phyloP scores from a whole-genome alignment of 2,329 filamentous ascomycete genomes.

The Clonostachys solani region DNA sequence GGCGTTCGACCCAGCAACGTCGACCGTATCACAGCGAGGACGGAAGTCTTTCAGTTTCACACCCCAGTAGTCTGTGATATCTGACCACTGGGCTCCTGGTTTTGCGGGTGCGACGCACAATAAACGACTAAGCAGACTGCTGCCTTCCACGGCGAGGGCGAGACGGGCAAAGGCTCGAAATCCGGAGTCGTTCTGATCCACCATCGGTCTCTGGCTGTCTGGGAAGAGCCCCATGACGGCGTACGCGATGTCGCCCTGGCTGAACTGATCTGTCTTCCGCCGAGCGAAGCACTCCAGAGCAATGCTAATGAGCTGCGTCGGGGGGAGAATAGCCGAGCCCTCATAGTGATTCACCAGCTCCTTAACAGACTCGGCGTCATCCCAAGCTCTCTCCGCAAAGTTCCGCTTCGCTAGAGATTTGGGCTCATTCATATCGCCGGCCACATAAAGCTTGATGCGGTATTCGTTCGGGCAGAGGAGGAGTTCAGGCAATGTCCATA shows the following conservation, averaged over 20 bases:
- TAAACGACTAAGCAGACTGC: conserved; percentile 36
- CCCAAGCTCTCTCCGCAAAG: conserved; percentile 31
- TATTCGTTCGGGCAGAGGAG: conserved; percentile 12
- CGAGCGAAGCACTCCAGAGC: conserved; percentile 25
- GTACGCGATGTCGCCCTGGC: conserved; percentile 34
- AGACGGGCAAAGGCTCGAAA: conserved; percentile 43
- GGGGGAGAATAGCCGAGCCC: conserved; percentile 28
- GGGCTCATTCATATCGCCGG: conserved; percentile 4
- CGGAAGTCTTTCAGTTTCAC: conserved; percentile 38
- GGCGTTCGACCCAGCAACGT: conserved; percentile 9
- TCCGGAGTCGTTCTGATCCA: conserved; percentile 28
- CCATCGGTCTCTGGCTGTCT: conserved; percentile 27
- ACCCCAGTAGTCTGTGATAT: conserved; percentile 31
- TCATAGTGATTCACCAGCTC: conserved; percentile 42
- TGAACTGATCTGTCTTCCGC: conserved; percentile 26
- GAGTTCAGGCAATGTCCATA: conserved; percentile 40
- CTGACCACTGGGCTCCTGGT: conserved; percentile 26
- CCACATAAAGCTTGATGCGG: conserved; percentile 7
- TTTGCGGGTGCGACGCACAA: conserved; percentile 28
- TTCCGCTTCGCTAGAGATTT: conserved; percentile 27
- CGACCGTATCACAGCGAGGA: conserved; percentile 23
- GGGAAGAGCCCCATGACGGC: conserved; percentile 36
- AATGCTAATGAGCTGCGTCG: conserved; percentile 29
- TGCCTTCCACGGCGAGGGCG: conserved; percentile 37
- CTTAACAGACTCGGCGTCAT: conserved; percentile 26